Evolutionary conservation across 2,329 filamentous ascomycete genomes (phyloP), one percentile per base, ranked within the genome.

Genomic region (Nigrograna mackinnonii): DNA sequence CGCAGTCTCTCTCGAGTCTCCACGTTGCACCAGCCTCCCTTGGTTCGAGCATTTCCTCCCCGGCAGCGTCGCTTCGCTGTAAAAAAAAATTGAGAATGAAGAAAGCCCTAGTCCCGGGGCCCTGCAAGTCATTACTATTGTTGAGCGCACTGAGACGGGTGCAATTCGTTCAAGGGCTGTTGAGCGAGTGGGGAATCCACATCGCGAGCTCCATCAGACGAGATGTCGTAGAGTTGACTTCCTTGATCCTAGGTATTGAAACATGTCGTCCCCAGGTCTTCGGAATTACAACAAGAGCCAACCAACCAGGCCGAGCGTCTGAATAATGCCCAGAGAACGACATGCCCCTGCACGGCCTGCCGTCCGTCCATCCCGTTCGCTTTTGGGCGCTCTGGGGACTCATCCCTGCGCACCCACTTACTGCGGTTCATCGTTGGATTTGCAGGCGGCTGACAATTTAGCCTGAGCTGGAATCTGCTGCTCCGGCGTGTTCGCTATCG

Each of bases 1-100:
- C 54, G 61, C 48, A 60, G n/a, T n/a, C 60, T 45, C 55, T 57
- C 46, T 66, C 60, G 59, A 66, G 63, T 60, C 58, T 65, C 64
- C 63, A 66, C 63, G 63, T 68, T 57, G 64, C 64, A 67, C 61
- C 39, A 44, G 41, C 43, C 50, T 56, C 50, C 54, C 54, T 56
- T 24, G 32, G n/a, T n/a, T n/a, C n/a, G n/a, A n/a, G n/a, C n/a
- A n/a, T n/a, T n/a, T n/a, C n/a, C n/a, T n/a, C n/a, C n/a, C n/a
- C n/a, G n/a, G n/a, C n/a, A n/a, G n/a, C n/a, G n/a, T n/a, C n/a
- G n/a, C n/a, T n/a, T n/a, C n/a, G n/a, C n/a, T n/a, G n/a, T n/a
- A n/a, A n/a, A n/a, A n/a, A n/a, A n/a, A n/a, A n/a, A n/a, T n/a
- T n/a, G n/a, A n/a, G n/a, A n/a, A n/a, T n/a, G n/a, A n/a, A n/a